These are phyloP conservation scores for Wickerhamomyces bovis DNA, from an alignment of 805 yeast species.

Conservation along the genomic window DNA sequence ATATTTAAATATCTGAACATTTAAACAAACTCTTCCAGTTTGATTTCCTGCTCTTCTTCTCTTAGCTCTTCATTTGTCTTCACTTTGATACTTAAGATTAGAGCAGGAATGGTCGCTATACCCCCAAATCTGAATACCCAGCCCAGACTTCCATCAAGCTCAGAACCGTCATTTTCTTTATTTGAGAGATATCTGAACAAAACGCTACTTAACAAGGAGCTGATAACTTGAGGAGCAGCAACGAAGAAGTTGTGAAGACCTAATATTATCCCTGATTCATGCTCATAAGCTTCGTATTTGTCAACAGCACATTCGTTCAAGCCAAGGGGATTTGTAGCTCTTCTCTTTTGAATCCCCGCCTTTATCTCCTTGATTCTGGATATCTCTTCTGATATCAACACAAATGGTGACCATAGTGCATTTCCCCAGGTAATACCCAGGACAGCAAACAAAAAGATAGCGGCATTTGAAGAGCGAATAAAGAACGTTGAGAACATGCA, in stretches of 20 bases:
- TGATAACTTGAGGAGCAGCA: conserved; percentile 50
- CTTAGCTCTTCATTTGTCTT: conserved; percentile 34
- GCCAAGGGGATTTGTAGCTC: neutral
- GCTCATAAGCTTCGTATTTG: conserved; percentile 37
- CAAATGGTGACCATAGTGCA: conserved; percentile 64
- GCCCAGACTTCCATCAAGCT: conserved; percentile 38
- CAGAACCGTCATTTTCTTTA: conserved; percentile 17
- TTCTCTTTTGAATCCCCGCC: conserved; percentile 21
- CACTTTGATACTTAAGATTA: conserved; percentile 35
- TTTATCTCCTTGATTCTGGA: conserved; percentile 45
- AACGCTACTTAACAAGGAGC: conserved; percentile 42
- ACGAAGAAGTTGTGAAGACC: conserved; percentile 56
- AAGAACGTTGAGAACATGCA: conserved; percentile 44
- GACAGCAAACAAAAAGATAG: conserved; percentile 43
- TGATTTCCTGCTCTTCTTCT: conserved; percentile 24
- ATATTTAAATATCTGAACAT: no score
- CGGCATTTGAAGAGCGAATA: conserved; percentile 34
- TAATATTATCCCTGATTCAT: conserved; percentile 50
- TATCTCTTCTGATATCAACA: conserved; percentile 51
- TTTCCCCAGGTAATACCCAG: conserved; percentile 62
- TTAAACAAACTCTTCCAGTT: neutral
- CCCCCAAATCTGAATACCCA: conserved; percentile 59
- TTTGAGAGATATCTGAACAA: conserved; percentile 35
- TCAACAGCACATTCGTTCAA: conserved; percentile 18
- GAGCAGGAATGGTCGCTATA: conserved; percentile 41